Conservation (phyloP, 768 basidiomycete genomes). For the Pleurotus salmoneostramineus region DNA sequence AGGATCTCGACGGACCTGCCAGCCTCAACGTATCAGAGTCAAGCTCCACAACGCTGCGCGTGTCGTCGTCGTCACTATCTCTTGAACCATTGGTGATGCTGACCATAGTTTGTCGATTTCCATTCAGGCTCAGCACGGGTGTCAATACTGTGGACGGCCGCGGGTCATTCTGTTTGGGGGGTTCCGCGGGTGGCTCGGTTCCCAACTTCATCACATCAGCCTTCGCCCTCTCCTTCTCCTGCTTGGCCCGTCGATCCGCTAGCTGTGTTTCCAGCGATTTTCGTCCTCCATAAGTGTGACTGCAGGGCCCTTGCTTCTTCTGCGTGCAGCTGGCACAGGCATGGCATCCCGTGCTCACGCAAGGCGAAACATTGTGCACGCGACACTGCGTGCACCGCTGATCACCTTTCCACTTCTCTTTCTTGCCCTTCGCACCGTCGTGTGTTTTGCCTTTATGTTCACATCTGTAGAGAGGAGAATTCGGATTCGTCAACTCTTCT, state of each 20-base stretch:
- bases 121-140: too few relatives aligned
- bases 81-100: too few relatives aligned
- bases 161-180: not conserved
- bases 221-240: not conserved
- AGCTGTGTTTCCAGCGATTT: not conserved
- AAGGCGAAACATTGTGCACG: not conserved
- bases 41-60: not conserved
- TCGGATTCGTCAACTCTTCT: not conserved
- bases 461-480: not conserved
- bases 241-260: not conserved
- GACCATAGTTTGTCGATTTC: too few relatives aligned
- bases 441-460: not conserved
- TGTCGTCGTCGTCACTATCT: not conserved
- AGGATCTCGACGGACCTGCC: too few relatives aligned
- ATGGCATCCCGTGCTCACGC: not conserved
- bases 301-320: not conserved
- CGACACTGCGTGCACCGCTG: not conserved
- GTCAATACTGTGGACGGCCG: too few relatives aligned
- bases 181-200: not conserved
- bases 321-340: not conserved
- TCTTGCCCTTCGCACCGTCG: not conserved
- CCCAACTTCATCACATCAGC: not conserved
- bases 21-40: not conserved
- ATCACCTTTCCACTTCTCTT: not conserved
- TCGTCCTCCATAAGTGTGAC: not conserved